These are phyloP conservation scores for Saturnispora gosingensis DNA, from an alignment of 805 yeast genomes.

Conservation along the genomic window DNA sequence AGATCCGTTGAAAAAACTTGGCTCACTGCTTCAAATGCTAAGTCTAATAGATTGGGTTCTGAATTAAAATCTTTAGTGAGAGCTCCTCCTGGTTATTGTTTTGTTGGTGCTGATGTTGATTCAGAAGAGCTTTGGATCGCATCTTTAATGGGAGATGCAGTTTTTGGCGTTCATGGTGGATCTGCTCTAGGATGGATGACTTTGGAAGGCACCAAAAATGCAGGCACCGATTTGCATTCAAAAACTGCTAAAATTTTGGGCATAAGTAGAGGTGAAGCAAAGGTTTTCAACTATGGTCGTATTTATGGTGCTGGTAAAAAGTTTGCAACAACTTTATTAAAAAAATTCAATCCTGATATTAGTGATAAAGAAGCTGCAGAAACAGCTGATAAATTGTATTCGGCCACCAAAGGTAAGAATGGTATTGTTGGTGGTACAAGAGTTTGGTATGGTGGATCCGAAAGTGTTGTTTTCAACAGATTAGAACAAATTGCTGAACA, in stretches of 20 bases:
- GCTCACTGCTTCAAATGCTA: constrained; percentile 96
- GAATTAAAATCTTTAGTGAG: constrained; percentile 79
- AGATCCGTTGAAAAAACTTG: constrained; percentile 96
- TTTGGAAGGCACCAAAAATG: constrained; percentile 84
- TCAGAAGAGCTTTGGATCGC: constrained; percentile 99
- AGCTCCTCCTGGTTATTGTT: constrained; percentile 83
- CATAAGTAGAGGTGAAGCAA: constrained; percentile 85
- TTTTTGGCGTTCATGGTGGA: constrained; percentile 84
- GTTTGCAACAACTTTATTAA: constrained; percentile 76
- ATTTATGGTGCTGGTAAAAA: constrained; percentile 96
- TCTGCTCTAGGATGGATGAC: constrained; percentile 99
- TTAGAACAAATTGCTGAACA: constrained; percentile 81
- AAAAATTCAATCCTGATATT: constrained; percentile 69
- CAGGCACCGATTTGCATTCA: constrained; percentile 91
- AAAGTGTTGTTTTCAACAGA: constrained; percentile 82
- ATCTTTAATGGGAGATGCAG: constrained; percentile 85
- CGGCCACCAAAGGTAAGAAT: constrained; percentile 70
- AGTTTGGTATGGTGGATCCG: constrained; percentile 84
- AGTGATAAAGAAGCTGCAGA: constrained; percentile 55
- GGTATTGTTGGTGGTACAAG: constrained; percentile 19
- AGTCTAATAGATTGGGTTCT: constrained; percentile 76
- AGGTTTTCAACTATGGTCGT: constrained; percentile 91
- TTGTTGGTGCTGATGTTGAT: constrained; percentile 98
- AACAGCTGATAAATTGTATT: constrained; percentile 61
- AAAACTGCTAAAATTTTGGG: constrained; percentile 87